These are phyloP conservation scores for Closterium sp. DNA, from an alignment of 139 green algal species.

Conservation along the genomic window DNA sequence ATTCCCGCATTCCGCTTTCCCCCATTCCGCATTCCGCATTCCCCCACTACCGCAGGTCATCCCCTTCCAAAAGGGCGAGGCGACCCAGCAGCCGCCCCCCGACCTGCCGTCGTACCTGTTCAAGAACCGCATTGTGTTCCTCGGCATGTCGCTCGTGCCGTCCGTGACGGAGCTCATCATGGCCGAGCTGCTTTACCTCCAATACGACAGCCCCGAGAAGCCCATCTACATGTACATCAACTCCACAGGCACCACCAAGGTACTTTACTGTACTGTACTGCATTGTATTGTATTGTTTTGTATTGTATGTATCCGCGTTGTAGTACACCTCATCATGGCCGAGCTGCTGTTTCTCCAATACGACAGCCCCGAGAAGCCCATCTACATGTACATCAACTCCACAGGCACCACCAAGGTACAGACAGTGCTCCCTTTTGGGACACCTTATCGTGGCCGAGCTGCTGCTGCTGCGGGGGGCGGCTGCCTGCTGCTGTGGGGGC, in stretches of 20 bases:
- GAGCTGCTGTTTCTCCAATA: conserved; percentile 89
- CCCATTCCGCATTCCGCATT: too few relatives aligned
- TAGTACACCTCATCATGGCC: conserved; percentile 74
- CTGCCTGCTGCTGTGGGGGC: too few relatives aligned
- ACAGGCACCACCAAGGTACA: conserved; percentile 71
- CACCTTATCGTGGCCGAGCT: conserved; percentile 86
- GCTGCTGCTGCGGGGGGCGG: conserved; percentile 83
- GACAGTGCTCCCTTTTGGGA: background rate
- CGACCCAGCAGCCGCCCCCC: conserved; percentile 79
- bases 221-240: conserved; percentile 99
- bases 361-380: conserved; percentile 73
- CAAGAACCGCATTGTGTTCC: conserved; percentile 96
- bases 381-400: conserved; percentile 99
- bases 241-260: conserved; percentile 79
- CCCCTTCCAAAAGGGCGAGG: conserved; percentile 64
- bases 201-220: conserved; percentile 72
- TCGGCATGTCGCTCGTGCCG: conserved; percentile 89
- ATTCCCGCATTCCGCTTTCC: too few relatives aligned
- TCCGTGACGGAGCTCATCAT: conserved; percentile 86
- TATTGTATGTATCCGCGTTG: background rate
- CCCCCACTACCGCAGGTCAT: conserved; percentile 28
- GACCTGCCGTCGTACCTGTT: conserved; percentile 97
- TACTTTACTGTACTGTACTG: background rate
- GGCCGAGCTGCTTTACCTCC: conserved; percentile 86
- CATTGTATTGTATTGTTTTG: too few relatives aligned